These are phyloP conservation scores for Suillus brevipes DNA, from an alignment of 768 basidiomycete species.

Conservation along the genomic window DNA sequence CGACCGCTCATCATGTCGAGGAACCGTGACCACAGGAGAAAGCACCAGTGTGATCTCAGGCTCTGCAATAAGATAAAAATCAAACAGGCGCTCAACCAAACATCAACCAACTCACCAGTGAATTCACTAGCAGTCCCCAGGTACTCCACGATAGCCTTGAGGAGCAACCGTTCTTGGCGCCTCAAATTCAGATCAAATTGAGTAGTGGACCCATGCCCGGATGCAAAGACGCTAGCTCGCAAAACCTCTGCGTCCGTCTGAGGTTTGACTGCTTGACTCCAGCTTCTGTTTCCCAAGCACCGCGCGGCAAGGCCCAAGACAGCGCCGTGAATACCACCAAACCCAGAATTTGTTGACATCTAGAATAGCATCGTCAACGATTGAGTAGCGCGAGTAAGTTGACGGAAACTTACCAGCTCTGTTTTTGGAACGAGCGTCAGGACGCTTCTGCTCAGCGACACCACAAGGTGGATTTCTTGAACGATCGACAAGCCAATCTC, in stretches of 20 bases:
- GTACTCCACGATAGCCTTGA: constrained; percentile 64
- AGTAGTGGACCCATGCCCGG: constrained; percentile 53
- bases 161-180: constrained; percentile 56
- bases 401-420: constrained; percentile 56
- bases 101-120: constrained; percentile 44
- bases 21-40: constrained; percentile 61
- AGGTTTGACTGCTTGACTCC: constrained; percentile 58
- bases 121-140: constrained; percentile 73
- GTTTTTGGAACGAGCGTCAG: constrained; percentile 71
- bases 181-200: constrained; percentile 62
- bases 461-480: constrained; percentile 78
- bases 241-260: constrained; percentile 66
- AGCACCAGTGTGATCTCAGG: constrained; percentile 72
- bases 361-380: constrained; percentile 19
- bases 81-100: background rate
- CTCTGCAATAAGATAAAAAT: constrained; percentile 39
- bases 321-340: constrained; percentile 82
- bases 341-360: constrained; percentile 70
- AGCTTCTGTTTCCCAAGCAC: constrained; percentile 60
- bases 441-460: constrained; percentile 68
- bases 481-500: constrained; percentile 63
- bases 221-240: constrained; percentile 52
- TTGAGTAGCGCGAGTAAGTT: background rate
- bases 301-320: constrained; percentile 74
- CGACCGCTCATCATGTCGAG: constrained; percentile 57